Conservation (phyloP, 345 rosid genomes). For the Ceriops tagal region DNA sequence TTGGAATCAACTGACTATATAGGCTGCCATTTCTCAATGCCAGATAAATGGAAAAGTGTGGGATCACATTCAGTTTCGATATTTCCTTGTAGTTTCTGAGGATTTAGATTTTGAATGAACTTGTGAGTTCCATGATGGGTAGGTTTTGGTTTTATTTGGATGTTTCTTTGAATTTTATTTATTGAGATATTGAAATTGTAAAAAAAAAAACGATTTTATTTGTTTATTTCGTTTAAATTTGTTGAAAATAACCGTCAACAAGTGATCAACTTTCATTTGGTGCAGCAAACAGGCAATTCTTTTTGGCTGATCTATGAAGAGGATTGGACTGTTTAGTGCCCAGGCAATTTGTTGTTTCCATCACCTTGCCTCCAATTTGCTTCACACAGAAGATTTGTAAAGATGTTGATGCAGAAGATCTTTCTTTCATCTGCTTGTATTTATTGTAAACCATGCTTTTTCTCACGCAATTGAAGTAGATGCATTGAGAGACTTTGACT, state of each 20-base stretch:
- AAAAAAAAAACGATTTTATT: background rate
- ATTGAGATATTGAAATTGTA: background rate
- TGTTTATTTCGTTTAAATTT: background rate
- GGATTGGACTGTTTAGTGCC: slow-evolving; percentile 18
- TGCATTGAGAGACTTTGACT: slow-evolving; percentile 33
- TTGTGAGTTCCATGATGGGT: background rate
- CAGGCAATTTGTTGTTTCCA: background rate
- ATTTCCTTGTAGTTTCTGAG: slow-evolving; percentile 18
- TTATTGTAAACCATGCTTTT: slow-evolving; percentile 32
- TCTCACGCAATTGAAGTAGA: slow-evolving; percentile 36
- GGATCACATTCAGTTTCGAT: slow-evolving; percentile 1
- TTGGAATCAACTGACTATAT: background rate
- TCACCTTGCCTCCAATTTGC: slow-evolving; percentile 12
- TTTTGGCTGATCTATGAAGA: slow-evolving; percentile 10
- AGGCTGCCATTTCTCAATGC: background rate
- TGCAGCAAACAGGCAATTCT: slow-evolving; percentile 22
- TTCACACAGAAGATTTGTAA: slow-evolving; percentile 18
- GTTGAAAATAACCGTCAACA: too few relatives aligned
- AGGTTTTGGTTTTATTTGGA: slow-evolving; percentile 2
- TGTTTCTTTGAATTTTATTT: background rate
- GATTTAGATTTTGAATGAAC: slow-evolving; percentile 9
- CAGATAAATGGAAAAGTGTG: slow-evolving; percentile 11
- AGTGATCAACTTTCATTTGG: background rate
- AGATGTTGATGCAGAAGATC: slow-evolving; percentile 20
- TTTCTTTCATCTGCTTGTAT: slow-evolving; percentile 23